Evolutionary conservation across 257 asterid species (phyloP), one percentile per base, ranked within the genome.

Genomic region (Linderniella brevidens): DNA sequence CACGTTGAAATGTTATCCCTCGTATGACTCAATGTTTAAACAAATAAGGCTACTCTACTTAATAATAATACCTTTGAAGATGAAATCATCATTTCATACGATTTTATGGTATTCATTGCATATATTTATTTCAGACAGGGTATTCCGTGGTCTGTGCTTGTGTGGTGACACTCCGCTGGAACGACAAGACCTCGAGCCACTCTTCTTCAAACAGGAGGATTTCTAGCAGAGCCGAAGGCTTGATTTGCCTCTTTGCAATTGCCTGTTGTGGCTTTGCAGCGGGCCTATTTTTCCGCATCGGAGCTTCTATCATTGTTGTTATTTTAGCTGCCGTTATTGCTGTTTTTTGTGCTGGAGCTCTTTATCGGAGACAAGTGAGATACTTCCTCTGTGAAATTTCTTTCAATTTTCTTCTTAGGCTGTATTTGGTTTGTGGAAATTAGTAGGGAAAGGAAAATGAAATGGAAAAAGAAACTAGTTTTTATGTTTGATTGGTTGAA

Each of bases 81-180:
- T 13, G 46, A 43, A 60, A 37, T n/a, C n/a, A n/a, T n/a, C n/a
- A n/a, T n/a, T n/a, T n/a, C n/a, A n/a, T n/a, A n/a, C n/a, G n/a
- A n/a, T n/a, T n/a, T n/a, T n/a, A n/a, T n/a, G n/a, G n/a, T n/a
- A n/a, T n/a, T n/a, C n/a, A n/a, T n/a, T n/a, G n/a, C n/a, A n/a
- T n/a, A n/a, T 59, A 37, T 32, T 60, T 66, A 60, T 75, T 71
- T 58, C 93, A 83, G 95, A 88, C 93, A 25, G 95, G 94, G 44
- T 84, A 88, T 63, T 84, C 95, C 52, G 98, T 88, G 58, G 98
- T 88, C 58, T 74, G 90, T 35, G 98, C 95, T 12, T 88, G 95
- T 60, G 94, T 78, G 49, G 84, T 84, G 51, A 67, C 76, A 48
- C 88, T 88, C 48, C 94, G 95, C 41, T 78, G 85, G 92, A 79